These are phyloP conservation scores for Plantago ovata DNA, from an alignment of 257 asterid genomes.

Conservation along the genomic window DNA sequence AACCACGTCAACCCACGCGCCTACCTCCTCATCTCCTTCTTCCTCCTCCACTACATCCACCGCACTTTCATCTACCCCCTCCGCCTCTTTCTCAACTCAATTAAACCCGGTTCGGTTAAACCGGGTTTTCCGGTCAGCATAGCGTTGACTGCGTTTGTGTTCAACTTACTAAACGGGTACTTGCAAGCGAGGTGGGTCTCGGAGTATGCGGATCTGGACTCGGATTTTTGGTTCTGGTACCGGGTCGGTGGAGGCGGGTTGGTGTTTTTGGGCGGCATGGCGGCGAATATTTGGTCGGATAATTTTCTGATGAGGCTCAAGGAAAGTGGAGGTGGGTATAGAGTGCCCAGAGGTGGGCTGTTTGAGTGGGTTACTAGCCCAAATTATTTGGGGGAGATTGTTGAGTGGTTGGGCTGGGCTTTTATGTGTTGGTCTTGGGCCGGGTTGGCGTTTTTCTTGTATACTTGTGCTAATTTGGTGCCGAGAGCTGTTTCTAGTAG, in stretches of 20 bases:
- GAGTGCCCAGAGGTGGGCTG: constrained; percentile 58
- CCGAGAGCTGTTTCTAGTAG: constrained; percentile 56
- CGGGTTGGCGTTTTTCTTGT: constrained; percentile 52
- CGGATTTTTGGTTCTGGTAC: constrained; percentile 30
- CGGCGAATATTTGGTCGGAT: constrained; percentile 56
- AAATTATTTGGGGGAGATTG: constrained; percentile 70
- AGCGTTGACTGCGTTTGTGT: constrained; percentile 26
- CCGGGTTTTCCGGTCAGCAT: constrained; percentile 28
- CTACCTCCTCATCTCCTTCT: constrained; percentile 28
- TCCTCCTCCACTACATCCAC: constrained; percentile 40
- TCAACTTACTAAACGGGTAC: constrained; percentile 38
- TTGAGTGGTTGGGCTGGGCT: constrained; percentile 91
- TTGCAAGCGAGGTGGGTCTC: constrained; percentile 41
- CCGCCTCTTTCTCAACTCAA: constrained; percentile 12
- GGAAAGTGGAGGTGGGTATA: constrained; percentile 51
- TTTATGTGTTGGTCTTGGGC: constrained; percentile 73
- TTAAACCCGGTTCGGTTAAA: neutral
- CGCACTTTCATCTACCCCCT: constrained; percentile 39
- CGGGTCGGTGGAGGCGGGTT: constrained; percentile 35
- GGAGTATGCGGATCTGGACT: constrained; percentile 25
- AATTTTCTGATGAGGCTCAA: constrained; percentile 47
- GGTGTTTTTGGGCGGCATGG: constrained; percentile 44
- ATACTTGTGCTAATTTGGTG: constrained; percentile 63
- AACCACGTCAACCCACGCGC: constrained; percentile 29
- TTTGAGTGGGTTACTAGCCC: constrained; percentile 75